Percentiles rank a stretch among this genome's conserved stretches.
These are phyloP conservation scores for Dysphania ambrosioides DNA, from an alignment of 148 eudicot genomes.

Conservation along the genomic window DNA sequence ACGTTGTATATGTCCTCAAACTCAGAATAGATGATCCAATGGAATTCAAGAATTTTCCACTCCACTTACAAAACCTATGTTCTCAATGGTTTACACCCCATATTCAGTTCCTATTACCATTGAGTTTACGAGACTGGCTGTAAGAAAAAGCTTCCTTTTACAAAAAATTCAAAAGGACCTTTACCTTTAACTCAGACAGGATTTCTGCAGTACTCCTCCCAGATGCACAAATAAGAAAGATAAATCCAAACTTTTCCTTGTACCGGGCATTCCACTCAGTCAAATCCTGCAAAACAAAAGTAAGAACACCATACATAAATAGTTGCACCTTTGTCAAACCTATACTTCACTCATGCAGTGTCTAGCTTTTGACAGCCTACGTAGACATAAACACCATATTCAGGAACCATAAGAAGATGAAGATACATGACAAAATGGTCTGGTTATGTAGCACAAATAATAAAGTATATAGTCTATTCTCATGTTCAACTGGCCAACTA, in stretches of 20 bases:
- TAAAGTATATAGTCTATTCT: background rate
- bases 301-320: background rate
- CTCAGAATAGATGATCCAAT: background rate
- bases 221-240: conserved; percentile 88
- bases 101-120: background rate
- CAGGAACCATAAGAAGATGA: background rate
- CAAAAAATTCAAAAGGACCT: background rate
- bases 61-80: background rate
- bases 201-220: conserved; percentile 86
- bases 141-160: background rate
- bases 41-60: background rate
- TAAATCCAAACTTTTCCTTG: conserved; percentile 71
- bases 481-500: background rate
- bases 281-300: conserved; percentile 52
- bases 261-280: conserved; percentile 70
- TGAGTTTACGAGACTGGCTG: background rate
- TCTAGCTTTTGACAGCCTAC: background rate
- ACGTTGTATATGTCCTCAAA: background rate
- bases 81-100: no score
- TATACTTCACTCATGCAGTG: conserved; percentile 1
- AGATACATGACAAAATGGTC: background rate
- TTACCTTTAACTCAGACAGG: conserved; percentile 79
- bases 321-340: background rate
- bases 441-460: background rate
- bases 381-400: background rate